phyloP scores from a whole-genome alignment of 768 basidiomycete species.

The Scleroderma bovista region DNA sequence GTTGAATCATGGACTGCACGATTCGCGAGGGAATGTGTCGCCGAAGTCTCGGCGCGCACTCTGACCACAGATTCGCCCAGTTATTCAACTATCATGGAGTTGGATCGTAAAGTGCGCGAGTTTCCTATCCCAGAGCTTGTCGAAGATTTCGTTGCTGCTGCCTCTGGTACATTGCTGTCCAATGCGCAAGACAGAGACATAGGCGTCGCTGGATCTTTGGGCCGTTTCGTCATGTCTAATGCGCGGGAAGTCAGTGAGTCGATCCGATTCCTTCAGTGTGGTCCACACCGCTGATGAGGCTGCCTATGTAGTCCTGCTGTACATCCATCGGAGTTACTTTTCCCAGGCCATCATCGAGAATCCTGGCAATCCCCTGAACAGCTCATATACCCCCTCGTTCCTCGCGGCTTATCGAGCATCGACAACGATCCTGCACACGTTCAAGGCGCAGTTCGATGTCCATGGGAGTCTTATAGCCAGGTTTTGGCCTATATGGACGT shows the following conservation, averaged over 20 bases:
- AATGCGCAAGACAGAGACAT: constrained; percentile 8
- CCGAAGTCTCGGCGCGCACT: constrained; percentile 57
- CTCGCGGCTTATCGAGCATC: constrained; percentile 57
- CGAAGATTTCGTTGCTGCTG: constrained; percentile 34
- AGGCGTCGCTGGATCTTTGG: constrained; percentile 29
- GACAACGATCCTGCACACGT: constrained; percentile 48
- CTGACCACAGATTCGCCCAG: constrained; percentile 60
- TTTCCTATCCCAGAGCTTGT: constrained; percentile 49
- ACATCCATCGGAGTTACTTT: constrained; percentile 64
- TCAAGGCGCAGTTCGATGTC: constrained; percentile 42
- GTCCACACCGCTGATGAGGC: constrained; percentile 3
- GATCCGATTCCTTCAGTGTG: not conserved
- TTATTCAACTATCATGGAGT: constrained; percentile 60
- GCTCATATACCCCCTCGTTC: constrained; percentile 59
- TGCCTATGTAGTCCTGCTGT: constrained; percentile 49
- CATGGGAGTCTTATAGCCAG: constrained; percentile 46
- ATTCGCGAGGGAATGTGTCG: constrained; percentile 61
- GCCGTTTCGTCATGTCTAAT: constrained; percentile 33
- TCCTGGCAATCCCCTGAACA: constrained; percentile 61
- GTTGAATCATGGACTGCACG: constrained; percentile 58
- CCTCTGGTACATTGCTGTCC: constrained; percentile 13
- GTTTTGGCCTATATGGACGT: constrained; percentile 63
- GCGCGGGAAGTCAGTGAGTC: constrained; percentile 33
- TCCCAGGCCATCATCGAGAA: constrained; percentile 67
- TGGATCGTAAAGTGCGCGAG: constrained; percentile 64